phyloP scores from a whole-genome alignment of 2,329 filamentous ascomycete genomes.

The Fusarium piperis region DNA sequence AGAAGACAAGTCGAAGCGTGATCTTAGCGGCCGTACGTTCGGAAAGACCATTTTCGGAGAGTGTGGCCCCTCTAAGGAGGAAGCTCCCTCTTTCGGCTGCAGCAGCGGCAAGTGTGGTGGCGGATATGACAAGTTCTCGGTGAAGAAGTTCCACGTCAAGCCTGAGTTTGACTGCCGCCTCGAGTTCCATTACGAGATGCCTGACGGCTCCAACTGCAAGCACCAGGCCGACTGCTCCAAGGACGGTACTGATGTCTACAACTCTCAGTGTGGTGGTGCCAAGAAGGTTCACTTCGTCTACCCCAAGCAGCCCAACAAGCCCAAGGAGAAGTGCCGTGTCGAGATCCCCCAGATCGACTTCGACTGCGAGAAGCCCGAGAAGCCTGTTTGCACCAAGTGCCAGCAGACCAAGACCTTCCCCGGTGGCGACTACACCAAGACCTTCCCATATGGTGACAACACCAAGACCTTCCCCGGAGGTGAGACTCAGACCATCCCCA shows the following conservation, averaged over 20 bases:
- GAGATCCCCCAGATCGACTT: constrained; percentile 80
- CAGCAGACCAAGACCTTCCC: constrained; percentile 4
- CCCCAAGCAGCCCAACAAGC: constrained; percentile 63
- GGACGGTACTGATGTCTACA: constrained; percentile 75
- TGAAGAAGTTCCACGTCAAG: constrained; percentile 77
- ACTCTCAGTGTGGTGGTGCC: constrained; percentile 93
- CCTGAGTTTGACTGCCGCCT: constrained; percentile 80
- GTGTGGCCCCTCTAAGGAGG: constrained; percentile 56
- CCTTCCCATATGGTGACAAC: background rate
- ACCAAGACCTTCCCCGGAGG: constrained; percentile 10
- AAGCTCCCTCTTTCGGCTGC: constrained; percentile 67
- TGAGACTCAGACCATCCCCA: constrained; percentile 15
- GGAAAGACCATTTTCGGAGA: constrained; percentile 70
- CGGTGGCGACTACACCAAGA: background rate
- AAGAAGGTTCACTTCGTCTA: constrained; percentile 79
- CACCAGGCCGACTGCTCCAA: constrained; percentile 75
- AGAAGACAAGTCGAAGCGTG: constrained; percentile 66
- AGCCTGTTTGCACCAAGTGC: constrained; percentile 19
- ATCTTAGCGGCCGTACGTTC: constrained; percentile 63
- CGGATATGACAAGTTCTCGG: constrained; percentile 71
- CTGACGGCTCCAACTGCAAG: constrained; percentile 83
- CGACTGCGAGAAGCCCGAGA: constrained; percentile 65
- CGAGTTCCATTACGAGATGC: constrained; percentile 89
- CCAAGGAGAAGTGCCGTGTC: constrained; percentile 71
- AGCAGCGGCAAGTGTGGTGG: constrained; percentile 41